phyloP scores from a whole-genome alignment of 1,284 basidiomycete genomes.

The Trametes pubescens region DNA sequence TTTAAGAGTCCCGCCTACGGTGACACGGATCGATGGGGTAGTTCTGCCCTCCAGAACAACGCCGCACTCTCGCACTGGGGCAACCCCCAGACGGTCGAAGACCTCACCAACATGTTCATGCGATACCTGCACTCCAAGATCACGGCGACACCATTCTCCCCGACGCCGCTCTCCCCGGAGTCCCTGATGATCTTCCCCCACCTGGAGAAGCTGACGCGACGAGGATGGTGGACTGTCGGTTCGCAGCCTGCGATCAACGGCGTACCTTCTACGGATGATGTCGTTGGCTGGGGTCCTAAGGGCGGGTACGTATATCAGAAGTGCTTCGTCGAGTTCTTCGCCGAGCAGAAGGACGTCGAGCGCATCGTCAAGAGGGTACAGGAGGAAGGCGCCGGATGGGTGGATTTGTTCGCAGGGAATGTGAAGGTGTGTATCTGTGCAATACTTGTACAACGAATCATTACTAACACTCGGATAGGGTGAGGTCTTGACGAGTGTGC shows the following conservation, averaged over 20 bases:
- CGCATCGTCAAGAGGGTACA: constrained; percentile 67
- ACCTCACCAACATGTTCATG: constrained; percentile 85
- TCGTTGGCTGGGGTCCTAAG: constrained; percentile 93
- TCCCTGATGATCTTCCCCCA: constrained; percentile 84
- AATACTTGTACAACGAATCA: not conserved
- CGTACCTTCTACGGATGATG: constrained; percentile 72
- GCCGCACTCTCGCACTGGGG: constrained; percentile 71
- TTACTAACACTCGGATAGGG: constrained; percentile 65
- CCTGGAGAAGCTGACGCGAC: constrained; percentile 78
- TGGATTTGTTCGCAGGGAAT: constrained; percentile 91
- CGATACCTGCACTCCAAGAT: constrained; percentile 79
- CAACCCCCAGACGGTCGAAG: constrained; percentile 70
- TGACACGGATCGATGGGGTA: constrained; percentile 77
- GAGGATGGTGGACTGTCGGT: constrained; percentile 95
- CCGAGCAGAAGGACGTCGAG: constrained; percentile 69
- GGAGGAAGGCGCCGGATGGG: constrained; percentile 64
- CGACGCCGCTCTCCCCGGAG: constrained; percentile 85
- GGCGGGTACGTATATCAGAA: constrained; percentile 98
- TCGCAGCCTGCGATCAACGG: constrained; percentile 96
- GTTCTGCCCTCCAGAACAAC: constrained; percentile 53
- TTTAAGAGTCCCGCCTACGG: constrained; percentile 97
- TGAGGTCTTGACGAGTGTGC: constrained; percentile 84
- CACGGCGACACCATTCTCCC: constrained; percentile 90
- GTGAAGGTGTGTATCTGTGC: constrained; percentile 59
- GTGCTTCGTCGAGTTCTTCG: constrained; percentile 97